Evolutionary conservation across 805 yeast species (phyloP).

Genomic region (Kluyveromyces dobzhanskii): DNA sequence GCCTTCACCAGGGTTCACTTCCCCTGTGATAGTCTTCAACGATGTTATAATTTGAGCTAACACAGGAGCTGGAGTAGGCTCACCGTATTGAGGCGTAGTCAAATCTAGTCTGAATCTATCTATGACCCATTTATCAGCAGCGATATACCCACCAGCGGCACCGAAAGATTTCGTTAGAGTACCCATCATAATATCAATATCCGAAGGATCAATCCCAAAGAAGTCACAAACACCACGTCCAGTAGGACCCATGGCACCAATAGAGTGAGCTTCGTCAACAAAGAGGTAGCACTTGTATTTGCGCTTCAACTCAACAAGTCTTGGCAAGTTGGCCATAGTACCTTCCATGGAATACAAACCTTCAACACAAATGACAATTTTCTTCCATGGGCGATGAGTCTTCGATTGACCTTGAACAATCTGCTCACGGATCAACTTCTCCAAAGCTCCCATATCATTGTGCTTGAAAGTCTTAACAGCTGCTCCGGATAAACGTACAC

Average conservation of each 20-base stretch:
- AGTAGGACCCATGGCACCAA: slow-evolving; percentile 94
- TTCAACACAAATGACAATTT: slow-evolving; percentile 77
- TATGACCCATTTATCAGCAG: slow-evolving; percentile 62
- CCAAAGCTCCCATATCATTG: slow-evolving; percentile 78
- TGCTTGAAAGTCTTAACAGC: slow-evolving; percentile 87
- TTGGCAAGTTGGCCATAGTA: slow-evolving; percentile 75
- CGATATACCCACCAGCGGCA: slow-evolving; percentile 96
- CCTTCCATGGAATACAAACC: slow-evolving; percentile 94
- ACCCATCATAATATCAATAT: slow-evolving; percentile 90
- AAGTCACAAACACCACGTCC: slow-evolving; percentile 96
- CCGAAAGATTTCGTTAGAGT: slow-evolving; percentile 97
- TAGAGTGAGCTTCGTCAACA: slow-evolving; percentile 97
- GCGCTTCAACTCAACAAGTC: slow-evolving; percentile 59
- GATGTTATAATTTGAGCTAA: slow-evolving; percentile 81
- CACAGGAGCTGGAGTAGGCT: slow-evolving; percentile 86
- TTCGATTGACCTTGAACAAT: slow-evolving; percentile 93
- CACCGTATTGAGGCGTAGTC: slow-evolving; percentile 70
- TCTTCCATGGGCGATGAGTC: slow-evolving; percentile 94
- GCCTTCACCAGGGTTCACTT: slow-evolving; percentile 88
- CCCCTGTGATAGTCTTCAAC: slow-evolving; percentile 70
- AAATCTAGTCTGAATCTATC: slow-evolving; percentile 68
- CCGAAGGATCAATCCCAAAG: slow-evolving; percentile 67
- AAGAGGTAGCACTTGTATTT: slow-evolving; percentile 85
- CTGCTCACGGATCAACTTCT: slow-evolving; percentile 67
- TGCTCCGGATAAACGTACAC: slow-evolving; percentile 88